Base-by-base conservation (phyloP, 495 filamentous ascomycete species). In the Letharia lupina region DNA sequence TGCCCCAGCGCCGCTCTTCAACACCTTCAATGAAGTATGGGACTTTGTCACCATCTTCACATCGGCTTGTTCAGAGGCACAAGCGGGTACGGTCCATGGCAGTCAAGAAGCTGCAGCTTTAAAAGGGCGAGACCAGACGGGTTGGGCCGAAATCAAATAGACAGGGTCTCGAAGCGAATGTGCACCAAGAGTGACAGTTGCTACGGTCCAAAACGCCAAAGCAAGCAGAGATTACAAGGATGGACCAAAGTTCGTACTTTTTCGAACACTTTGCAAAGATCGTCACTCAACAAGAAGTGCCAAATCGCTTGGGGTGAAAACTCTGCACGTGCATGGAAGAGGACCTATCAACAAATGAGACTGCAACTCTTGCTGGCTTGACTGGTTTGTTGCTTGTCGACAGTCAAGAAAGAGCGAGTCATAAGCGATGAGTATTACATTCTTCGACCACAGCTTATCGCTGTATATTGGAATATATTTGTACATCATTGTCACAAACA, bases 1-100 rank as follows among this genome's bases (percentile, higher is more conserved):
- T n/a, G 91, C 93, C 23, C 95, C 94, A 2, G 87, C 90, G 41
- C 93, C 94, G 44, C 72, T 98, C 62, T 98, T 96, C 75, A 97
- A 96, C 75, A 86, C 81, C 0, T 97, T 88, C 73, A 73, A 73
- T 61, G 94, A 98, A 70, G 89, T 91, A 23, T 90, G 86, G 77
- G 72, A 79, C 13, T 98, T 97, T 75, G 86, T 87, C 28, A 75
- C 82, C 64, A 84, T 79, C n/a, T 84, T 90, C 65, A 74, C 73
- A n/a, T 63, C 68, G 31, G 87, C 83, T 66, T 88, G 62, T 68
- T 75, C 12, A 67, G 72, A 61, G 54, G 69, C 57, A 13, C 44
- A 65, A 28, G 61, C n/a, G 20, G 61, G 57, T 20, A 20, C 23
- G 44, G 44, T 6, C 28, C 23, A 62, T 37, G 63, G 58, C 37